phyloP scores from a whole-genome alignment of 805 yeast genomes.

The Torulaspora maleeae region DNA sequence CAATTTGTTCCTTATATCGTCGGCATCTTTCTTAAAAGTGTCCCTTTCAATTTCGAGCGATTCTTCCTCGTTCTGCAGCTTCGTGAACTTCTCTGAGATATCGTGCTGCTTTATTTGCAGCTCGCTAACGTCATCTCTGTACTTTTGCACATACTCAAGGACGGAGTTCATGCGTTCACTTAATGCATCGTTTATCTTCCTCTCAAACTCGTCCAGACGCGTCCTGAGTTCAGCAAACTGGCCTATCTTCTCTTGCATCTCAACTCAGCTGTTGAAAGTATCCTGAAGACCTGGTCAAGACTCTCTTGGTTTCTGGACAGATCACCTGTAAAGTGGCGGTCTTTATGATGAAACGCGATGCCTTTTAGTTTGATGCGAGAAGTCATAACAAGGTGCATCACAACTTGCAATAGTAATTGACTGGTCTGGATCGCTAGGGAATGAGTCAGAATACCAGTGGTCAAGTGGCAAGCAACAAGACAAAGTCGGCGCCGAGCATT shows the following conservation, averaged over 20 bases:
- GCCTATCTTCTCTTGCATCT: slow-evolving; percentile 10
- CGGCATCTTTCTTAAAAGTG: slow-evolving; percentile 24
- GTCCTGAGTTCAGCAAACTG: slow-evolving; percentile 9
- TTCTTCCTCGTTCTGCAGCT: slow-evolving; percentile 27
- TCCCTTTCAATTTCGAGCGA: slow-evolving; percentile 32
- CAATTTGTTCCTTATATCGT: slow-evolving; percentile 36
- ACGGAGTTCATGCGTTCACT: slow-evolving; percentile 22
- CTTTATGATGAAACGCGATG: slow-evolving; percentile 6
- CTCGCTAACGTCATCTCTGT: slow-evolving; percentile 9
- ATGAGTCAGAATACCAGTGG: not conserved
- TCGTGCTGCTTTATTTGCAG: slow-evolving; percentile 28
- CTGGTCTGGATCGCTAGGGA: not conserved
- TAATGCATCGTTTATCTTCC: slow-evolving; percentile 28
- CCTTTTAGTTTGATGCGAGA: not conserved
- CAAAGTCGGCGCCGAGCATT: slow-evolving; percentile 22
- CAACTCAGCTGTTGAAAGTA: not conserved
- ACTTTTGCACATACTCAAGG: slow-evolving; percentile 9
- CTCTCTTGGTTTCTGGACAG: not conserved
- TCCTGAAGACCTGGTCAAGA: not conserved
- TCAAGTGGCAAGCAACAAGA: not conserved
- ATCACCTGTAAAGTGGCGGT: not conserved
- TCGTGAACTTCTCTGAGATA: slow-evolving; percentile 34
- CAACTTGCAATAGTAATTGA: not conserved
- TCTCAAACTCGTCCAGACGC: slow-evolving; percentile 33
- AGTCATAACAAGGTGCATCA: not conserved